These are phyloP conservation scores for Drosera capensis DNA, from an alignment of 148 eudicot species.

Conservation along the genomic window DNA sequence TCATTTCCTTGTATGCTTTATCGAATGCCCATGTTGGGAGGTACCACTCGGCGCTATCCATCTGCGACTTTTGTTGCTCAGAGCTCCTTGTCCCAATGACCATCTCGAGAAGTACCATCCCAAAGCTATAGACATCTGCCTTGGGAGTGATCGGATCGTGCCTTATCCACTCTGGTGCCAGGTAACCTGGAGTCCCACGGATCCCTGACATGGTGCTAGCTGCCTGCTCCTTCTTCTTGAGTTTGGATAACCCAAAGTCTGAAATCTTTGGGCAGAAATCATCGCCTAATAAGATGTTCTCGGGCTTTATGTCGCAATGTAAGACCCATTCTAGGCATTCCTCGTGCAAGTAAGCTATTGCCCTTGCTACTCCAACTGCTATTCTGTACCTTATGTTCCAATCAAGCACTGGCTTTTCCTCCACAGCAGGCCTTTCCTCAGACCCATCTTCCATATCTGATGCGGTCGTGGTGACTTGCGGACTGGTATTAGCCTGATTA, in stretches of 20 bases:
- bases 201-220: constrained; percentile 42
- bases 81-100: constrained; percentile 55
- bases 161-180: constrained; percentile 80
- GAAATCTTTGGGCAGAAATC: constrained; percentile 83
- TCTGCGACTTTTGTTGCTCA: constrained; percentile 19
- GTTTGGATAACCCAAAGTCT: constrained; percentile 72
- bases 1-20: constrained; percentile 31
- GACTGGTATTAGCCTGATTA: no score
- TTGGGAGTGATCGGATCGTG: constrained; percentile 52
- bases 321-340: constrained; percentile 86
- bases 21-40: constrained; percentile 77
- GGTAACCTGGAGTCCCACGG: constrained; percentile 72
- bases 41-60: constrained; percentile 69
- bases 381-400: constrained; percentile 77
- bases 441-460: constrained; percentile 1
- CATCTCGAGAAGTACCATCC: constrained; percentile 62
- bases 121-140: constrained; percentile 77
- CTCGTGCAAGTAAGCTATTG: constrained; percentile 76
- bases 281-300: constrained; percentile 70
- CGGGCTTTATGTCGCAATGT: constrained; percentile 85
- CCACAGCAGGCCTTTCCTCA: constrained; percentile 24
- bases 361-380: constrained; percentile 79
- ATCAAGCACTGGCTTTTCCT: constrained; percentile 45
- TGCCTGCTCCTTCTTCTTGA: constrained; percentile 57
- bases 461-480: no score